Percentiles rank a stretch among this genome's conserved stretches.
Evolutionary conservation across 768 basidiomycete genomes (phyloP).

Genomic region (Kwoniella newhampshirensis): DNA sequence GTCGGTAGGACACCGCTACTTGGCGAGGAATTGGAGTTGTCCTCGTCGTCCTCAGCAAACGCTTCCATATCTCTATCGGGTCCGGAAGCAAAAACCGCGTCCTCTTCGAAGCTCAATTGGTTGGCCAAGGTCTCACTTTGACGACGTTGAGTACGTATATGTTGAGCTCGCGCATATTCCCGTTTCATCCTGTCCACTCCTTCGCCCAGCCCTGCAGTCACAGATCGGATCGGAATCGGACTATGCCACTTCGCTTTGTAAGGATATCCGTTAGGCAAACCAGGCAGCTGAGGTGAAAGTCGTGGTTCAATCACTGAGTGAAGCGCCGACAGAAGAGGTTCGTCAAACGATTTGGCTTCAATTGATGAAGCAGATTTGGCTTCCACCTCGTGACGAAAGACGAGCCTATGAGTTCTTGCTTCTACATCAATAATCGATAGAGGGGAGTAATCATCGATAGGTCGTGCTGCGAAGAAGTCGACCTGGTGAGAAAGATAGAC

Average conservation of each 20-base stretch:
- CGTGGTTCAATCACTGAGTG: conserved; percentile 62
- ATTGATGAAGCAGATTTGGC: conserved; percentile 59
- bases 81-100: conserved; percentile 34
- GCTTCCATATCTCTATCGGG: conserved; percentile 8
- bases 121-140: conserved; percentile 22
- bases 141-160: conserved; percentile 14
- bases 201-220: conserved; percentile 38
- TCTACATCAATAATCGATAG: conserved; percentile 63
- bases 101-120: conserved; percentile 43
- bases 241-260: conserved; percentile 17
- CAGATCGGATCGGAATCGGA: conserved; percentile 38
- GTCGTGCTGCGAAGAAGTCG: conserved; percentile 70
- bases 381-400: conserved; percentile 71
- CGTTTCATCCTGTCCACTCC: conserved; percentile 36
- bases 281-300: conserved; percentile 63
- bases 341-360: conserved; percentile 64
- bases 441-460: conserved; percentile 70
- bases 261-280: conserved; percentile 70
- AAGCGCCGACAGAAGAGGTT: conserved; percentile 73
- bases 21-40: conserved; percentile 24
- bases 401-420: conserved; percentile 64
- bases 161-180: conserved; percentile 41
- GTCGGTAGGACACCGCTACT: conserved; percentile 20
- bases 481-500: conserved; percentile 86
- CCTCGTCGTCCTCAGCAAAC: conserved; percentile 6